phyloP scores from a whole-genome alignment of 306 rosid species.

The Fragaria iinumae region DNA sequence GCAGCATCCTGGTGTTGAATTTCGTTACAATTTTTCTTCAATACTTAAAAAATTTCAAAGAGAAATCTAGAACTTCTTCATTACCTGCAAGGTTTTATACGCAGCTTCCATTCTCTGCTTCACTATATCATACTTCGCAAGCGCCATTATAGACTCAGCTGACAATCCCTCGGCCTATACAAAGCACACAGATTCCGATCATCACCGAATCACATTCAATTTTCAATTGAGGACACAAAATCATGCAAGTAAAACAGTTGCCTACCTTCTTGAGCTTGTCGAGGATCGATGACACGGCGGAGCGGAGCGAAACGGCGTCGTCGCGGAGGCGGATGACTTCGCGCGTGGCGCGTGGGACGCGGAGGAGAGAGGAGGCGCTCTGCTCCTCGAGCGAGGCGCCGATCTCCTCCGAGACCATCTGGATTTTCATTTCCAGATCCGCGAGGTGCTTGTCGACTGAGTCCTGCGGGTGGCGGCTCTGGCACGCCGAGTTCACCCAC shows the following conservation, averaged over 20 bases:
- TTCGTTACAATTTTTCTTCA: neutral
- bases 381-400: conserved; percentile 92
- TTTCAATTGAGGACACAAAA: neutral
- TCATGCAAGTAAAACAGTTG: neutral
- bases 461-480: conserved; percentile 84
- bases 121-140: conserved; percentile 84
- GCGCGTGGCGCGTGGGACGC: conserved; percentile 91
- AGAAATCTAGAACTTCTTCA: conserved; percentile 11
- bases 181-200: conserved; percentile 12
- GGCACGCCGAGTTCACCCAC: conserved; percentile 90
- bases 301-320: conserved; percentile 86
- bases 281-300: conserved; percentile 79
- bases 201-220: neutral
- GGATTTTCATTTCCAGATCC: conserved; percentile 94
- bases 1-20: conserved; percentile 80
- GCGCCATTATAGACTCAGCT: conserved; percentile 92
- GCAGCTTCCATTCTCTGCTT: conserved; percentile 99
- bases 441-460: conserved; percentile 76
- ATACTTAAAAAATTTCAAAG: neutral
- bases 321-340: conserved; percentile 91
- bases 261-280: conserved; percentile 89
- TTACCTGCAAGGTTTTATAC: conserved; percentile 85
- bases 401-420: conserved; percentile 91
- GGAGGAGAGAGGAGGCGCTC: conserved; percentile 86
- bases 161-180: conserved; percentile 95